Evolutionary conservation across 306 rosid species (phyloP).

Genomic region (Hippophae gyantsensis): DNA sequence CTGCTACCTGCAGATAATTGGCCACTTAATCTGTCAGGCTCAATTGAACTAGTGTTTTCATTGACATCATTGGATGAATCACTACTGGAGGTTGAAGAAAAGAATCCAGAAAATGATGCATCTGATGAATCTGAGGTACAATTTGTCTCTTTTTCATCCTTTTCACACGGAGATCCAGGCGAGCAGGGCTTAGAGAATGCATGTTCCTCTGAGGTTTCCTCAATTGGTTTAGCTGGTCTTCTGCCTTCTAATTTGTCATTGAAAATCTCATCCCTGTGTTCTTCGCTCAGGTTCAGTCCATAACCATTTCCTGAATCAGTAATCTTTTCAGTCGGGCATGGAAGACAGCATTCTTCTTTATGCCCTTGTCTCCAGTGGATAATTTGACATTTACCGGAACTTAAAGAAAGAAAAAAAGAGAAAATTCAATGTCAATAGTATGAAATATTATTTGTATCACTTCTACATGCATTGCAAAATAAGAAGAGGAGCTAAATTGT

Average conservation of each 20-base stretch:
- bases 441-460: background rate
- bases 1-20: slow-evolving; percentile 31
- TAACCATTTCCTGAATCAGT: slow-evolving; percentile 23
- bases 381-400: slow-evolving; percentile 84
- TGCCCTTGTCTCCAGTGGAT: slow-evolving; percentile 96
- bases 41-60: slow-evolving; percentile 53
- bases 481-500: no score
- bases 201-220: slow-evolving; percentile 20
- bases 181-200: slow-evolving; percentile 12
- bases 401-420: slow-evolving; percentile 21
- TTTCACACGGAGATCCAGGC: slow-evolving; percentile 24
- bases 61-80: slow-evolving; percentile 66
- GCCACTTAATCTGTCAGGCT: slow-evolving; percentile 48
- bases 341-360: slow-evolving; percentile 71
- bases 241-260: slow-evolving; percentile 21
- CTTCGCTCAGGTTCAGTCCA: slow-evolving; percentile 30
- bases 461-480: no score
- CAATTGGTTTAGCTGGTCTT: slow-evolving; percentile 9
- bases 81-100: slow-evolving; percentile 36
- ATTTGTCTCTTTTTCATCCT: slow-evolving; percentile 31
- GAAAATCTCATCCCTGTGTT: slow-evolving; percentile 15
- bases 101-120: slow-evolving; percentile 75
- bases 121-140: slow-evolving; percentile 47
- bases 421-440: slow-evolving; percentile 11
- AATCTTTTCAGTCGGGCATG: slow-evolving; percentile 14